Conservation (phyloP, 768 basidiomycete genomes). For the Saitozyma podzolica region DNA sequence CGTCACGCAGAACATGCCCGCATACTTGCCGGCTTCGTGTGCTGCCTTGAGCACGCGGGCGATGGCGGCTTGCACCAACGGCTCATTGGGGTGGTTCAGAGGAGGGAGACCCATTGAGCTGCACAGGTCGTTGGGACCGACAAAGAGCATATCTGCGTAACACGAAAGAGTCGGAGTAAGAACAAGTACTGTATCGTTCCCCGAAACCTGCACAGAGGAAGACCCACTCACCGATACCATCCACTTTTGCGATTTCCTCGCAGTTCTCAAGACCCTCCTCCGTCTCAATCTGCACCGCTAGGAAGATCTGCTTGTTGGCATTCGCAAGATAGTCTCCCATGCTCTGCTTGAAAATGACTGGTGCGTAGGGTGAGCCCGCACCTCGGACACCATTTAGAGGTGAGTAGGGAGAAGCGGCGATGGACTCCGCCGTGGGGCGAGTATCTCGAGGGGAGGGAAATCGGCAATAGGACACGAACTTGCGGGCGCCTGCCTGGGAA, state of each 20-base stretch:
- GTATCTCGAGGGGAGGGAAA: constrained; percentile 23
- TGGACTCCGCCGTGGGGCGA: constrained; percentile 12
- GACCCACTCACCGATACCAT: constrained; percentile 34
- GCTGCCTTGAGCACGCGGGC: constrained; percentile 31
- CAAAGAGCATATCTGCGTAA: constrained; percentile 33
- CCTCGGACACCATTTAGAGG: constrained; percentile 35
- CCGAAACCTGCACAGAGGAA: not conserved
- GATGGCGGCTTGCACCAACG: constrained; percentile 37
- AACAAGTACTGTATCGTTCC: not conserved
- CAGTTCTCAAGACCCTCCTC: constrained; percentile 38
- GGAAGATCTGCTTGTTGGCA: constrained; percentile 29
- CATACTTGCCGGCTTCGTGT: constrained; percentile 32
- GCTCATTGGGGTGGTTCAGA: constrained; percentile 29
- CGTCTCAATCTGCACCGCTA: constrained; percentile 44
- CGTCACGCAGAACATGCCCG: constrained; percentile 23
- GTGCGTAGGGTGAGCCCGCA: constrained; percentile 32
- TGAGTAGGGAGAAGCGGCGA: constrained; percentile 14
- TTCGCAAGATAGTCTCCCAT: constrained; percentile 26
- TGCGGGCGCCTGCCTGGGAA: too few species aligned
- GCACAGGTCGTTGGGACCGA: constrained; percentile 42
- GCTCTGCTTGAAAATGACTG: constrained; percentile 25
- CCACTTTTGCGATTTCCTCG: constrained; percentile 40
- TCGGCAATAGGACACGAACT: constrained; percentile 19
- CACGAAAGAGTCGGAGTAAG: not conserved
- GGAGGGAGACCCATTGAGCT: constrained; percentile 29